These are phyloP conservation scores for Podochytrium sp. DNA, from an alignment of 192 early-diverging fungal species.

Conservation along the genomic window DNA sequence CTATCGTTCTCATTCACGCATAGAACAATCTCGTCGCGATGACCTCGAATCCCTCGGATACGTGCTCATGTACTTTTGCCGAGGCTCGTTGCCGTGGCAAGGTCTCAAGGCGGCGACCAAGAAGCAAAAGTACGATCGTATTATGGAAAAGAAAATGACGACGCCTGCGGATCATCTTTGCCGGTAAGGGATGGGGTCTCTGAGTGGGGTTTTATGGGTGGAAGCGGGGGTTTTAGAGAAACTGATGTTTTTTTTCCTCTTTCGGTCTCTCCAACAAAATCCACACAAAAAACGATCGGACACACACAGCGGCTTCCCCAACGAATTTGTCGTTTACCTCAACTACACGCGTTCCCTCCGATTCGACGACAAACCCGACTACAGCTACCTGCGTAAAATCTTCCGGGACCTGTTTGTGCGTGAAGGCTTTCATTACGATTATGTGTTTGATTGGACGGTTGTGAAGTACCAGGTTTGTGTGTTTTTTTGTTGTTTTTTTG, in stretches of 20 bases:
- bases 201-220: too few relatives aligned
- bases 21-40: conserved; percentile 70
- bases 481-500: background rate
- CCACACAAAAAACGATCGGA: too few relatives aligned
- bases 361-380: conserved; percentile 72
- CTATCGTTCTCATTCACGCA: too few relatives aligned
- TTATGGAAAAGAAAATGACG: conserved; percentile 77
- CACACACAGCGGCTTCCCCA: conserved; percentile 66
- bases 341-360: conserved; percentile 66
- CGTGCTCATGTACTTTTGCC: conserved; percentile 68
- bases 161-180: conserved; percentile 63
- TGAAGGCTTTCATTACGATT: conserved; percentile 67
- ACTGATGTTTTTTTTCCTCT: too few relatives aligned
- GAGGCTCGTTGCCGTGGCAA: conserved; percentile 68
- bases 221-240: too few relatives aligned
- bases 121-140: conserved; percentile 72
- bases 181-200: too few relatives aligned
- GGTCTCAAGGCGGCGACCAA: conserved; percentile 68
- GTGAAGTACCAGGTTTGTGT: conserved; percentile 26
- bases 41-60: conserved; percentile 69
- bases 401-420: conserved; percentile 66
- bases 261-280: too few relatives aligned
- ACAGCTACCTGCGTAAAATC: conserved; percentile 65
- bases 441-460: conserved; percentile 69
- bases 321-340: conserved; percentile 66